Conservation (phyloP, 768 basidiomycete species). For the Phanerochaete sordida region DNA sequence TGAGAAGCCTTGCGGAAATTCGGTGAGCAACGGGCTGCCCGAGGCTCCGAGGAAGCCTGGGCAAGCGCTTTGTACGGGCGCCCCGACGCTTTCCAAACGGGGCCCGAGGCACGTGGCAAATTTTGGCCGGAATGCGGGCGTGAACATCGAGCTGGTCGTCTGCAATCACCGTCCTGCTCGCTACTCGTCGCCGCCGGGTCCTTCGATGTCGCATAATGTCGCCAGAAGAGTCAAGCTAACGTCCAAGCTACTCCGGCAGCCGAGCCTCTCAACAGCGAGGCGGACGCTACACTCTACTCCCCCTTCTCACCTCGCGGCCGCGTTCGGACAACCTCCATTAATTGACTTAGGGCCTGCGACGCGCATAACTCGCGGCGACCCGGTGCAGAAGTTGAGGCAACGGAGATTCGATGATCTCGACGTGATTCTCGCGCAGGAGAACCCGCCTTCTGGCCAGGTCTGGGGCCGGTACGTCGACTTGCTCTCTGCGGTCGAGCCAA, state of each 20-base stretch:
- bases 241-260: neutral
- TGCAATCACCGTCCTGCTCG: neutral
- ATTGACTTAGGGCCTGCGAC: too few species aligned
- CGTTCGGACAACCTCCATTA: too few species aligned
- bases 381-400: constrained; percentile 7
- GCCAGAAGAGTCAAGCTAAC: neutral
- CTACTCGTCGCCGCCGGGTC: neutral
- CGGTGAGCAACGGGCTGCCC: too few species aligned
- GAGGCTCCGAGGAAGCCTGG: too few species aligned
- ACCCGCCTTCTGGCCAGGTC: constrained; percentile 41
- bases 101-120: constrained; percentile 4
- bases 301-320: neutral
- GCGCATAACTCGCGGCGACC: too few species aligned
- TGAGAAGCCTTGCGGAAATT: too few species aligned
- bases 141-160: neutral
- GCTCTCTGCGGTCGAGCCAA: constrained; percentile 43
- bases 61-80: neutral
- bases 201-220: neutral
- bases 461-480: constrained; percentile 66
- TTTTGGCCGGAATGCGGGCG: neutral
- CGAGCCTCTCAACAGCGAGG: neutral
- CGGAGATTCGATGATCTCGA: constrained; percentile 14
- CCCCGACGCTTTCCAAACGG: neutral
- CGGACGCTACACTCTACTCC: constrained; percentile 7
- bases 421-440: neutral